These are phyloP conservation scores for Peterozyma toletana DNA, from an alignment of 805 yeast genomes.

Conservation along the genomic window DNA sequence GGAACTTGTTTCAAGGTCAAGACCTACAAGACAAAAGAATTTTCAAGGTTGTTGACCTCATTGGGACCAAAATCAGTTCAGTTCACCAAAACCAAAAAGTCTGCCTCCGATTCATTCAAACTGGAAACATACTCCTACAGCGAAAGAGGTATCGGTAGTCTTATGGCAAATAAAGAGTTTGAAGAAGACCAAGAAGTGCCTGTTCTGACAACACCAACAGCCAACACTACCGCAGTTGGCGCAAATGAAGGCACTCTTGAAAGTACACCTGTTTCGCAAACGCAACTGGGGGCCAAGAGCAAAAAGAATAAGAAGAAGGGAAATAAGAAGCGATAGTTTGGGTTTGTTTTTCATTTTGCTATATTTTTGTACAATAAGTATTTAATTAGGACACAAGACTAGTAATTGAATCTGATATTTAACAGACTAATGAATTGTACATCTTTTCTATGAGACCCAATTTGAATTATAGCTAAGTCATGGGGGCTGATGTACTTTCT, in stretches of 20 bases:
- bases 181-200: not conserved
- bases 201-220: not conserved
- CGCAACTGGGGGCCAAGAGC: conserved; percentile 1
- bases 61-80: conserved; percentile 64
- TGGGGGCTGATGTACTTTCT: too few species aligned
- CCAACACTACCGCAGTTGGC: not conserved
- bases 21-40: conserved; percentile 62
- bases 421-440: too few species aligned
- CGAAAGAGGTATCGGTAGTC: conserved; percentile 7
- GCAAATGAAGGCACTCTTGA: conserved; percentile 6
- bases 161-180: conserved; percentile 5
- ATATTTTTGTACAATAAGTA: too few species aligned
- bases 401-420: too few species aligned
- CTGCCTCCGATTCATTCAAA: not conserved
- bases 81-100: conserved; percentile 17
- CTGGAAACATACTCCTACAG: not conserved
- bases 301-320: not conserved
- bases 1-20: conserved; percentile 55
- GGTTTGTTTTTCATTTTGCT: too few species aligned
- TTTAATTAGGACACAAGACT: too few species aligned
- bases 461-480: too few species aligned
- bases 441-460: too few species aligned
- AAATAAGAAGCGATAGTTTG: conserved; percentile 3
- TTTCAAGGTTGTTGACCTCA: conserved; percentile 64
- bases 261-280: conserved; percentile 3